A percentile compares a stretch with the other conserved stretches of the same genome.
phyloP scores from a whole-genome alignment of 192 early-diverging fungal genomes.

The Entomortierella chlamydospora region DNA sequence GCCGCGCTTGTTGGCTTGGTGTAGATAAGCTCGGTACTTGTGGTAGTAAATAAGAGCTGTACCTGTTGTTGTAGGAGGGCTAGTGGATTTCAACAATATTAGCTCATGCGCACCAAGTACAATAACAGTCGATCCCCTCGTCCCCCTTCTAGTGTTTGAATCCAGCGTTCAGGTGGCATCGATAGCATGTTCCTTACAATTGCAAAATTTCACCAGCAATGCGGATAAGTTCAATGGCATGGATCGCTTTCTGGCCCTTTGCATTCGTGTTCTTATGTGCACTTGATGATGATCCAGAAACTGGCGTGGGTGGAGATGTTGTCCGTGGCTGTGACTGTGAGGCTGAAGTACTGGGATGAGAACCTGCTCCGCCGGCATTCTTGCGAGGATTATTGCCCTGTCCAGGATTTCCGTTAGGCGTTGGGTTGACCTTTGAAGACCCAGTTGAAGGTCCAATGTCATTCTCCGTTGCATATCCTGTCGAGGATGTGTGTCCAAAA shows the following conservation, averaged over 20 bases:
- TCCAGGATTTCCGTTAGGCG: background rate
- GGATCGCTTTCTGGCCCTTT: constrained; percentile 45
- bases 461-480: constrained; percentile 7
- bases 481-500: constrained; percentile 25
- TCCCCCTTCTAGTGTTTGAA: no score
- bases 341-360: background rate
- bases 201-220: constrained; percentile 52
- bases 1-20: constrained; percentile 35
- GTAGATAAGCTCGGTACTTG: constrained; percentile 55
- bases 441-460: background rate
- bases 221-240: constrained; percentile 49
- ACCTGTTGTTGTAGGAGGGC: constrained; percentile 60
- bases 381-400: constrained; percentile 16
- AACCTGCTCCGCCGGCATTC: background rate
- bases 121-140: no score
- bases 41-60: constrained; percentile 65
- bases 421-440: background rate
- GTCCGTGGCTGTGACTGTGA: constrained; percentile 30
- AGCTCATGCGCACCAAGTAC: no score
- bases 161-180: no score
- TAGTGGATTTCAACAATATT: constrained; percentile 11
- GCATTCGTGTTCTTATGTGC: constrained; percentile 4
- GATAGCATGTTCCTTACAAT: constrained; percentile 23
- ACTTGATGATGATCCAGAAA: constrained; percentile 15
- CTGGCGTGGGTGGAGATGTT: constrained; percentile 41